Percentiles rank a stretch among this genome's conserved stretches.
phyloP scores from a whole-genome alignment of 108 stramenopile species.

The Pelagomonas calceolata region DNA sequence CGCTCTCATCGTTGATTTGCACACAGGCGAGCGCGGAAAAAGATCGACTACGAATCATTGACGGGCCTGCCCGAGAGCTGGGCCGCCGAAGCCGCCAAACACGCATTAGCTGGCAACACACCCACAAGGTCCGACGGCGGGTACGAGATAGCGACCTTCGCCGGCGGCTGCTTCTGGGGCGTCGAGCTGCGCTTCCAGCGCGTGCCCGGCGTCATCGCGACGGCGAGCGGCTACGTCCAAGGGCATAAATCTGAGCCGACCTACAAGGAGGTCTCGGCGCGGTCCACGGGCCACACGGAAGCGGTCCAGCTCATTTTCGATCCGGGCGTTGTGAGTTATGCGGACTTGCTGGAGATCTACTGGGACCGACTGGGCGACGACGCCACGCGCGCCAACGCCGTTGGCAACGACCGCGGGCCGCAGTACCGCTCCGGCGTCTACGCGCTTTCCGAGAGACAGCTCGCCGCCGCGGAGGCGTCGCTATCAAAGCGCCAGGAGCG shows the following conservation, averaged over 20 bases:
- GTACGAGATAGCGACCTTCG: conserved; percentile 11
- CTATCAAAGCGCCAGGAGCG: neutral
- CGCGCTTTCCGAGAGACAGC: conserved; percentile 57
- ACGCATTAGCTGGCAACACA: neutral
- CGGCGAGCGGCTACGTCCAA: conserved; percentile 15
- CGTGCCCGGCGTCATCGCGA: conserved; percentile 25
- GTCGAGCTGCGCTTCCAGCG: conserved; percentile 35
- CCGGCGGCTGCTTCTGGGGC: conserved; percentile 33
- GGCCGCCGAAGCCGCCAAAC: neutral
- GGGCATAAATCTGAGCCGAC: conserved; percentile 44
- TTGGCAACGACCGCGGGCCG: conserved; percentile 71
- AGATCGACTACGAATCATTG: neutral
- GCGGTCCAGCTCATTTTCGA: conserved; percentile 75
- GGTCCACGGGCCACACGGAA: conserved; percentile 74
- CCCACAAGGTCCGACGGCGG: neutral
- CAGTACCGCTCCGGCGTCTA: conserved; percentile 82
- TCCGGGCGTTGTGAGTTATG: conserved; percentile 51
- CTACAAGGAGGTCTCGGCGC: conserved; percentile 64
- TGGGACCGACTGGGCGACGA: conserved; percentile 53
- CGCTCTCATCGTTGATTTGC: too few species aligned
- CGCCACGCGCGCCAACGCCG: conserved; percentile 49
- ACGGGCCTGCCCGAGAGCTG: neutral
- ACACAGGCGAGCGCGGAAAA: neutral
- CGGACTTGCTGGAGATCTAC: conserved; percentile 54
- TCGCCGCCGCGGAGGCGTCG: conserved; percentile 35